Conservation (phyloP, 2,329 filamentous ascomycete species). For the Myriosclerotinia curreyana region DNA sequence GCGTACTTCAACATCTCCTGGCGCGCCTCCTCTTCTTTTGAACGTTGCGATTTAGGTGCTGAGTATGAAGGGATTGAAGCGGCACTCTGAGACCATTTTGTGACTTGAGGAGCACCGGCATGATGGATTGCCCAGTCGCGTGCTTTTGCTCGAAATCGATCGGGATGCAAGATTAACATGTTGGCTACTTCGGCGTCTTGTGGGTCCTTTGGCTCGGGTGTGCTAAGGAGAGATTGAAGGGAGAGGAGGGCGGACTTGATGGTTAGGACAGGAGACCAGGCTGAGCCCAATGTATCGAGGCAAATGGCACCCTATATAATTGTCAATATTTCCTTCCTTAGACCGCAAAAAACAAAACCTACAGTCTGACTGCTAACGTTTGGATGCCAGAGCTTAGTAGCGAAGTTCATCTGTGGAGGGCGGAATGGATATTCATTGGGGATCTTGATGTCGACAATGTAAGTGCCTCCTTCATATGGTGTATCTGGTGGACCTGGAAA, state of each 20-base stretch:
- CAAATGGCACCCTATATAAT: slow-evolving; percentile 82
- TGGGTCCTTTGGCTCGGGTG: slow-evolving; percentile 91
- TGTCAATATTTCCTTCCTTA: slow-evolving; percentile 28
- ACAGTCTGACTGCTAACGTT: slow-evolving; percentile 95
- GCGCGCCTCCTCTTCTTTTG: slow-evolving; percentile 34
- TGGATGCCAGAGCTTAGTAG: slow-evolving; percentile 94
- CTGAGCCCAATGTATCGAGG: slow-evolving; percentile 82
- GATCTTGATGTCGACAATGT: slow-evolving; percentile 79
- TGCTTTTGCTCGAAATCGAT: slow-evolving; percentile 76
- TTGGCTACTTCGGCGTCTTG: slow-evolving; percentile 93
- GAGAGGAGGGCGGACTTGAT: slow-evolving; percentile 95
- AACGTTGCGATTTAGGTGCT: slow-evolving; percentile 31
- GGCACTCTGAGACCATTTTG: slow-evolving; percentile 47
- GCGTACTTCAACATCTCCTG: slow-evolving; percentile 31
- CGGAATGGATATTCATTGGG: slow-evolving; percentile 90
- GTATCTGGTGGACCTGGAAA: slow-evolving; percentile 89
- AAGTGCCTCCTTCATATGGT: slow-evolving; percentile 85
- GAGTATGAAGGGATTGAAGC: slow-evolving; percentile 39
- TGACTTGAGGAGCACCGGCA: slow-evolving; percentile 68
- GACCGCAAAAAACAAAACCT: slow-evolving; percentile 40
- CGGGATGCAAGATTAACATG: slow-evolving; percentile 78
- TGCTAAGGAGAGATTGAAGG: slow-evolving; percentile 86
- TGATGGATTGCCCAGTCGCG: slow-evolving; percentile 86
- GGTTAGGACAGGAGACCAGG: slow-evolving; percentile 94
- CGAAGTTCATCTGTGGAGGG: slow-evolving; percentile 85